Conservation (phyloP, 495 filamentous ascomycete species). For the Annulohypoxylon maeteangense region DNA sequence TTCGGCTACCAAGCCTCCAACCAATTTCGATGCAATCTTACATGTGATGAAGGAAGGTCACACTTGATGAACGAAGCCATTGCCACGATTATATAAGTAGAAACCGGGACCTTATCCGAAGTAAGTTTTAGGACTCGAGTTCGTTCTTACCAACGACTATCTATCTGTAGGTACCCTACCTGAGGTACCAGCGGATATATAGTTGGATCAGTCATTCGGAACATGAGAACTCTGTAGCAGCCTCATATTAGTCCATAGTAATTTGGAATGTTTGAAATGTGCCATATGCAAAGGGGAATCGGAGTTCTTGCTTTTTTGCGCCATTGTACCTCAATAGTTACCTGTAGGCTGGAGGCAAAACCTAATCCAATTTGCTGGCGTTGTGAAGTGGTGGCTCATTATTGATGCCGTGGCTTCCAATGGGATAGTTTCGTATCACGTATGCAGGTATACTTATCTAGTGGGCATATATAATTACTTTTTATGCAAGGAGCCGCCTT, state of each 20-base stretch:
- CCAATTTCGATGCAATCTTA: not conserved
- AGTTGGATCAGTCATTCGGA: not conserved
- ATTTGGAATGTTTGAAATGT: not conserved
- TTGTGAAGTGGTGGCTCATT: not conserved
- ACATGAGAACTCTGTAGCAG: not conserved
- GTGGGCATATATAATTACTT: not conserved
- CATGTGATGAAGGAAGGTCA: slow-evolving; percentile 25
- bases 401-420: not conserved
- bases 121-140: not conserved
- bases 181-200: not conserved
- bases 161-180: not conserved
- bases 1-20: slow-evolving; percentile 15
- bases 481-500: not conserved
- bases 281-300: not conserved
- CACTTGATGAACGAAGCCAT: not conserved
- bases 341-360: not conserved
- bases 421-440: not conserved
- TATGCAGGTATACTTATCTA: not conserved
- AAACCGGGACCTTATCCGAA: not conserved
- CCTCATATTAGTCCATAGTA: not conserved
- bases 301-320: not conserved
- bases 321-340: not conserved
- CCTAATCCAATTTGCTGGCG: not conserved
- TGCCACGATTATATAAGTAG: not conserved
- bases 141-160: slow-evolving; percentile 12